phyloP scores from a whole-genome alignment of 768 basidiomycete genomes.

The Rhizopogon salebrosus region DNA sequence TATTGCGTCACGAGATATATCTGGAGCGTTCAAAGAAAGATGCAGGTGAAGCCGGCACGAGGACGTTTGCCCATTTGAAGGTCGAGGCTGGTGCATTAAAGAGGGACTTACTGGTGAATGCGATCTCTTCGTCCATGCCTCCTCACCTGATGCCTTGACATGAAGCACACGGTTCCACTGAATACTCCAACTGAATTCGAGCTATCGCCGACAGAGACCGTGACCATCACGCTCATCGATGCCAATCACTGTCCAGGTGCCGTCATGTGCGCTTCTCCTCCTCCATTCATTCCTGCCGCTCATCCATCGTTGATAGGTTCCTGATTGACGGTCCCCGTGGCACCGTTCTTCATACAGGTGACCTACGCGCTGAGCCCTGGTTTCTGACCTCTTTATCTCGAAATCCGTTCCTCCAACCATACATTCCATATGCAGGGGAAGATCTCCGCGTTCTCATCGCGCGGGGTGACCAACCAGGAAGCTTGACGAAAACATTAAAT shows the following conservation, averaged over 20 bases:
- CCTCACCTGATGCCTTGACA: neutral
- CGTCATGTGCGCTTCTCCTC: conserved; percentile 60
- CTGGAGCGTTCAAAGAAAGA: conserved; percentile 44
- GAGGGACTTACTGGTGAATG: conserved; percentile 59
- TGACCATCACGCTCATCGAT: conserved; percentile 77
- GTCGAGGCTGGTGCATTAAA: conserved; percentile 49
- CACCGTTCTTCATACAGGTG: conserved; percentile 87
- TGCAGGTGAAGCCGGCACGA: conserved; percentile 16
- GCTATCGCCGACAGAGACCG: conserved; percentile 48
- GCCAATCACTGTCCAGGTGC: conserved; percentile 96
- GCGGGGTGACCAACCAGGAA: conserved; percentile 19
- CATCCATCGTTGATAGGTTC: conserved; percentile 51
- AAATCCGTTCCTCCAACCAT: conserved; percentile 71
- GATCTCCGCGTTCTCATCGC: conserved; percentile 21
- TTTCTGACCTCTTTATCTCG: conserved; percentile 63
- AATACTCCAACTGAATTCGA: conserved; percentile 61
- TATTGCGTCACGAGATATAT: conserved; percentile 71
- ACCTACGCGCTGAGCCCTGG: conserved; percentile 84
- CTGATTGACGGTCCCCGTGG: conserved; percentile 68
- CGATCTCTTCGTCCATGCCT: neutral
- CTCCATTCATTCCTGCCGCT: neutral
- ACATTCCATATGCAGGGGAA: conserved; percentile 38
- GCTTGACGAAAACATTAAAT: conserved; percentile 50
- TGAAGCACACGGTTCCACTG: conserved; percentile 52
- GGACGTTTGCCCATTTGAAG: conserved; percentile 67